These are phyloP conservation scores for Neurospora sp. DNA, from an alignment of 495 filamentous ascomycete genomes.

Conservation along the genomic window DNA sequence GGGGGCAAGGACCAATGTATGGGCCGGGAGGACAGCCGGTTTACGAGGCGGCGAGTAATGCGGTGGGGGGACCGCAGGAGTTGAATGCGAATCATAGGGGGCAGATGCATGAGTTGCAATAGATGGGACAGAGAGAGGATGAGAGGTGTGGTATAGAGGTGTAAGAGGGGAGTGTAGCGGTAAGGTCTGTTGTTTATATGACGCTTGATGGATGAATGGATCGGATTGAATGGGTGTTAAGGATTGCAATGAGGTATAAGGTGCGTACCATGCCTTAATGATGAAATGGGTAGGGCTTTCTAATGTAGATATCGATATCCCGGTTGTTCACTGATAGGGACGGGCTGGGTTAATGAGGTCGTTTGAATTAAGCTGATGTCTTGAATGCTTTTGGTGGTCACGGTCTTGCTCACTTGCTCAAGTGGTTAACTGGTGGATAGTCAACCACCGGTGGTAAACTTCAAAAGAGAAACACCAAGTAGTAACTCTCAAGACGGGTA, in stretches of 20 bases:
- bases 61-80: not conserved
- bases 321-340: not conserved
- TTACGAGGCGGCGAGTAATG: not conserved
- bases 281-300: not conserved
- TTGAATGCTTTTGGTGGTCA: not conserved
- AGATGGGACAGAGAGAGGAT: not conserved
- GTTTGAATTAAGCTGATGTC: not conserved
- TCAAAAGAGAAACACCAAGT: too few relatives aligned
- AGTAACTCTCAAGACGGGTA: too few relatives aligned
- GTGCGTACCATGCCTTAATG: not conserved
- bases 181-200: not conserved
- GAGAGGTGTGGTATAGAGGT: not conserved
- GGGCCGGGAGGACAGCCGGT: not conserved
- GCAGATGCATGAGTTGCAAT: constrained; percentile 1
- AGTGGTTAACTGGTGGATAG: not conserved
- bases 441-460: too few relatives aligned
- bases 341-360: not conserved
- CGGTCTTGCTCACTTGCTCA: not conserved
- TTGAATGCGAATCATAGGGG: not conserved
- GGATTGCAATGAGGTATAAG: not conserved
- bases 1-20: not conserved
- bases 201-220: not conserved
- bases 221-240: not conserved
- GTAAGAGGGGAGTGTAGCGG: too few relatives aligned
- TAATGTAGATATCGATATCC: not conserved